These are phyloP conservation scores for Tetrahymena thermophila DNA, from an alignment of 73 alveolate genomes.

Conservation along the genomic window DNA sequence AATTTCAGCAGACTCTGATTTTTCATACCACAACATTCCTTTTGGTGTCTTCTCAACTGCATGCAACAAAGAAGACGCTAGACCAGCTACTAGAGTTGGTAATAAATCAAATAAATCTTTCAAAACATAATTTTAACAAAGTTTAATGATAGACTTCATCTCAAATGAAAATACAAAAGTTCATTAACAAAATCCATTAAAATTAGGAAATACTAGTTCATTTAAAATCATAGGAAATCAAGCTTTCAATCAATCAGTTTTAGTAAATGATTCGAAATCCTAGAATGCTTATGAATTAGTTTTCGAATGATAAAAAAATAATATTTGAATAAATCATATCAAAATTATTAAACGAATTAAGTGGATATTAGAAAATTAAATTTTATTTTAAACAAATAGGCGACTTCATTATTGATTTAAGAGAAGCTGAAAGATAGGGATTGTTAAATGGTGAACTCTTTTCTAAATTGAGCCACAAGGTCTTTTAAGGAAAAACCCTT, in stretches of 20 bases:
- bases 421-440: neutral
- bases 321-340: neutral
- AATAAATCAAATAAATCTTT: neutral
- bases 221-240: neutral
- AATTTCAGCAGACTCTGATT: constrained; percentile 29
- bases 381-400: neutral
- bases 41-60: constrained; percentile 16
- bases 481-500: constrained; percentile 15
- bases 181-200: too few species aligned
- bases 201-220: neutral
- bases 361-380: neutral
- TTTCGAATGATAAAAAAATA: neutral
- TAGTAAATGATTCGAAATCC: neutral
- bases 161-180: neutral
- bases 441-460: neutral
- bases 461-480: neutral
- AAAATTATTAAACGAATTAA: neutral
- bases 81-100: constrained; percentile 34
- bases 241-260: neutral
- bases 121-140: neutral
- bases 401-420: neutral
- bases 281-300: neutral
- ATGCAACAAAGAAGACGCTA: neutral
- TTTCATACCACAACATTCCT: constrained; percentile 23
- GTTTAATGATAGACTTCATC: neutral